Evolutionary conservation across 257 asterid genomes (phyloP), one percentile per base, ranked within the genome.

Genomic region (Solanum pimpinellifolium): DNA sequence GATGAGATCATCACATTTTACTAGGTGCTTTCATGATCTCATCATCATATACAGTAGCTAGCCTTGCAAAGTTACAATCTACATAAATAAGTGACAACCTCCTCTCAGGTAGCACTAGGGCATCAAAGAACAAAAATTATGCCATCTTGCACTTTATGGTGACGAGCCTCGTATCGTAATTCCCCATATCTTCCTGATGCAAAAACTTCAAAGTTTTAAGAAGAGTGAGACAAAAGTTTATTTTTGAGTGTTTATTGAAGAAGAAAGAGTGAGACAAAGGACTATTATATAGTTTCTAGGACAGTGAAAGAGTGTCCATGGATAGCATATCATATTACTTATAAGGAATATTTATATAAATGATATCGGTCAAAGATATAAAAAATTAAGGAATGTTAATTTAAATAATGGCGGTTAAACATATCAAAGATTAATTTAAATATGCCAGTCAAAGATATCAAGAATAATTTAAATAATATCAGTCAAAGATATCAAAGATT

Each of bases 21-120:
- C 88, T 96, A 94, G 99, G 99, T 93, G 83, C 49, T 72, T 87
- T 69, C 85, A 62, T 20, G 59, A 77, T 76, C 76, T 83, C 76
- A n/a, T 46, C 69, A 88, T 86, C 92, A 88, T 89, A 87, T 59
- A 72, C 91, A 18, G 86, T 87, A 74, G 93, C 94, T 91, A 88
- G 92, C 86, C 81, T 92, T 87, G 86, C 98, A 87, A 90, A 49
- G 88, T 94, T 90, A 81, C 0, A 87, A 86, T 95, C 98, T 75
- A 98, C 98, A 65, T 4, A 41, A 85, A 94, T 95, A 90, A 95
- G 97, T 33, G 99, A 95, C 18, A 98, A 99, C 87, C 99, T 93
- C 90, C 91, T 97, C 92, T 97, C 99, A 4, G 35, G 99, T 90
- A 95, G 92, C 74, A 98, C 98, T 1, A 98, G 98, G 89, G 96